phyloP scores from a whole-genome alignment of 2,329 filamentous ascomycete genomes.

The Camptophora hylomeconis region DNA sequence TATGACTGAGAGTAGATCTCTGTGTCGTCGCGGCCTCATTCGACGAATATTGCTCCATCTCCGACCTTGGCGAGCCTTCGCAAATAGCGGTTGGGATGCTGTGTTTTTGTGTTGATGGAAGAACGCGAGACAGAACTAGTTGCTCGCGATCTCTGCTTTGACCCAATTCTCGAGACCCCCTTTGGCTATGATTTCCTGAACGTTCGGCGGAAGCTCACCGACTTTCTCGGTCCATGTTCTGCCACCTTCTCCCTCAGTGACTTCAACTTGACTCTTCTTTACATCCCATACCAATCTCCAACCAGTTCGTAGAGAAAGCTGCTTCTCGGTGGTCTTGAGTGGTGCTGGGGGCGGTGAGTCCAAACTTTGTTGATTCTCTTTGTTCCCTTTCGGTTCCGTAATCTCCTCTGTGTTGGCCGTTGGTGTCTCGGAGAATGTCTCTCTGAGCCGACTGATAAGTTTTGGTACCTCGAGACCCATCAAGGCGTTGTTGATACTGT shows the following conservation, averaged over 20 bases:
- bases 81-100: too few relatives aligned
- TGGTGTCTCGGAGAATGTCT: conserved; percentile 31
- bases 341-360: conserved; percentile 36
- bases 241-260: conserved; percentile 57
- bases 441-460: conserved; percentile 22
- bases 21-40: too few relatives aligned
- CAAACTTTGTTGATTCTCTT: conserved; percentile 29
- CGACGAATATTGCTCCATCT: too few relatives aligned
- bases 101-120: too few relatives aligned
- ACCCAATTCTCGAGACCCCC: conserved; percentile 78
- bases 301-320: conserved; percentile 59
- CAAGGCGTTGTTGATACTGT: conserved; percentile 31
- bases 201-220: conserved; percentile 68
- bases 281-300: conserved; percentile 82
- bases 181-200: conserved; percentile 70
- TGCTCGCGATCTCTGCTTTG: conserved; percentile 52
- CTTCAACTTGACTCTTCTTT: conserved; percentile 52
- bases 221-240: conserved; percentile 66
- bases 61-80: too few relatives aligned
- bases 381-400: conserved; percentile 31
- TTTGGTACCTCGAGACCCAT: conserved; percentile 26
- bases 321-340: conserved; percentile 35
- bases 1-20: too few relatives aligned
- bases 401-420: conserved; percentile 24
- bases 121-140: too few relatives aligned